Evolutionary conservation across 73 alveolate species (phyloP).

Genomic region (Paramecium pentaurelia): DNA sequence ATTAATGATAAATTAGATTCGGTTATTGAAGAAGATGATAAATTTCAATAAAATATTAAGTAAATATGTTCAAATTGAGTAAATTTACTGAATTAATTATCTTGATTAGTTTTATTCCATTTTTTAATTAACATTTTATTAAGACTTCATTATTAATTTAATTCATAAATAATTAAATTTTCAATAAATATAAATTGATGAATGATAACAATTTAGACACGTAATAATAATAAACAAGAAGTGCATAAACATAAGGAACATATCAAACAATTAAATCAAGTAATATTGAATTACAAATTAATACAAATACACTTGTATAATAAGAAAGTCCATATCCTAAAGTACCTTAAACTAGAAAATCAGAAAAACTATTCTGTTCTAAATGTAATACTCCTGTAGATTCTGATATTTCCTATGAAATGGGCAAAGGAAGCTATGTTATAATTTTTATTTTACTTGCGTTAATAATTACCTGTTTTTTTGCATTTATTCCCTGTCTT

Average conservation of each 20-base stretch:
- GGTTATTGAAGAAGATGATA: neutral
- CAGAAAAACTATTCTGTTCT: neutral
- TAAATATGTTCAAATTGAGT: neutral
- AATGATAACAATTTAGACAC: neutral
- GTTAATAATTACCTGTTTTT: neutral
- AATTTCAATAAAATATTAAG: neutral
- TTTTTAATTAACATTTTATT: neutral
- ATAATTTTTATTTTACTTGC: neutral
- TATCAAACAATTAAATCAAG: neutral
- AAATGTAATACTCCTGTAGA: neutral
- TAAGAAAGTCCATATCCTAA: neutral
- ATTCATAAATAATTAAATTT: neutral
- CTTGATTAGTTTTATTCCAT: neutral
- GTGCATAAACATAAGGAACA: neutral
- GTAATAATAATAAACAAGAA: neutral
- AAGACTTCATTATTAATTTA: neutral
- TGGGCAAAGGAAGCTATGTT: slow-evolving; percentile 1
- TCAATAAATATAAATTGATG: neutral
- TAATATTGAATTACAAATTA: neutral
- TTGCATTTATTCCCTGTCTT: neutral
- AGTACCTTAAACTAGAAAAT: neutral
- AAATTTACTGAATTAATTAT: neutral
- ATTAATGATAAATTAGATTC: neutral
- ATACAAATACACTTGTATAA: neutral
- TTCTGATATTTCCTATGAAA: neutral